Evolutionary conservation across 352 stramenopile genomes (phyloP), one percentile per base, ranked within the genome.

Genomic region (Globisporangium mamillatum): DNA sequence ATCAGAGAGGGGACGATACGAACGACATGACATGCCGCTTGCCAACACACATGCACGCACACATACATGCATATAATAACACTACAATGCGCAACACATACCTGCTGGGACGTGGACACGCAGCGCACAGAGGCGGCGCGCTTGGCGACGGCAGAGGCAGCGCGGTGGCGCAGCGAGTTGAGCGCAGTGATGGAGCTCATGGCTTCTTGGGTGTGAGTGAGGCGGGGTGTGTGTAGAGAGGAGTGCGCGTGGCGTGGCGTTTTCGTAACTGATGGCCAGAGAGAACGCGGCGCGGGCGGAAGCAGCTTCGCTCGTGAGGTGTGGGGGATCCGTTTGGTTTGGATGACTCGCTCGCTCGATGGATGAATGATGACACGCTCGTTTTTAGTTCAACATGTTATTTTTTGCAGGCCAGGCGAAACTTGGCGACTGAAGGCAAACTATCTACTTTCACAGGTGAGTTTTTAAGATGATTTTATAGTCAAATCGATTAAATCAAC

Each of bases 21-120:
- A 50, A n/a, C 41, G 41, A 50, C 41, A 46, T 46, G 14, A 9
- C 7, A 9, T 41, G 34, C 38, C 14, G 46, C 34, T 41, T 14
- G 29, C 27, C 44, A 36, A 64, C 65, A 73, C 14, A 55, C 29
- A 61, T 10, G 9, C 9, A 44, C 36, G 38, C 50, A 14, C 32
- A 50, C 36, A 29, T 14, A 66, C 29, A 61, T 32, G 27, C 6
- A 50, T 8, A 62, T 7, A 32, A 56, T 18, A 36, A 12, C 41
- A 8, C n/a, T 50, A 22, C n/a, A 16, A 50, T 24, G 36, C 9
- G 34, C 44, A 68, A 48, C 29, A 25, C 27, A 32, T 60, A 85
- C 78, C 74, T 85, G 70, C 57, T 86, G 79, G 1, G 79, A 67
- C 7, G 79, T 84, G 68, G 70, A 78, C 44, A 78, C 69, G 57